Evolutionary conservation across 768 basidiomycete genomes (phyloP).

Genomic region (Crepidotus variabilis): DNA sequence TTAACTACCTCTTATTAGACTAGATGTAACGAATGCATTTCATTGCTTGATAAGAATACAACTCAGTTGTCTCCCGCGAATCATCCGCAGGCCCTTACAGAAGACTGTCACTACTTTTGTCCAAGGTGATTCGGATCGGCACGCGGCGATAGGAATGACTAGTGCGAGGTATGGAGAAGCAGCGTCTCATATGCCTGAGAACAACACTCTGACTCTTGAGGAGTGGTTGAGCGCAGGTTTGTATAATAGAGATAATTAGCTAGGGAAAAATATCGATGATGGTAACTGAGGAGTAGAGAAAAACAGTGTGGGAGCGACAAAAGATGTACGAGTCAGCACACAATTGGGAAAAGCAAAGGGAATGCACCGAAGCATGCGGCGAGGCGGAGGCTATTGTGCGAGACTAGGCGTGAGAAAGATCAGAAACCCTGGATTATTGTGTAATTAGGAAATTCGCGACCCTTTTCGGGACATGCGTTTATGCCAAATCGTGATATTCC

Average conservation of each 20-base stretch:
- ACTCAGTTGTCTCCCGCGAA: background rate
- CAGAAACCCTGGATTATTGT: background rate
- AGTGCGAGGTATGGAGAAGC: background rate
- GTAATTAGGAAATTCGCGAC: constrained; percentile 3
- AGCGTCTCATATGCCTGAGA: background rate
- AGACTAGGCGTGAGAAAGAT: background rate
- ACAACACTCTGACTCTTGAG: background rate
- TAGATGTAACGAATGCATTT: background rate
- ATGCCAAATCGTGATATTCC: constrained; percentile 7
- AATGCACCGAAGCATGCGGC: background rate
- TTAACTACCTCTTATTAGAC: background rate
- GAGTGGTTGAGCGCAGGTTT: background rate
- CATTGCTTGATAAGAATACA: background rate
- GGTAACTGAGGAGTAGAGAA: background rate
- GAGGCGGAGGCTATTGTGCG: background rate
- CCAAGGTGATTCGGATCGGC: background rate
- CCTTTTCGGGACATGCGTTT: constrained; percentile 5
- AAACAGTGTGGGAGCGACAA: background rate
- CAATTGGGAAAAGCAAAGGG: background rate
- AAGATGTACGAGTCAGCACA: background rate
- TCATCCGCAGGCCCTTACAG: background rate
- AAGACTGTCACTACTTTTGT: background rate
- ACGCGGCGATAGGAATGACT: background rate
- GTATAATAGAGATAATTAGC: background rate
- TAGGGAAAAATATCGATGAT: background rate